Percentiles rank a stretch among this genome's conserved stretches.
Evolutionary conservation across 371 early-diverging fungal genomes (phyloP).

Genomic region (Batkoa obscura): DNA sequence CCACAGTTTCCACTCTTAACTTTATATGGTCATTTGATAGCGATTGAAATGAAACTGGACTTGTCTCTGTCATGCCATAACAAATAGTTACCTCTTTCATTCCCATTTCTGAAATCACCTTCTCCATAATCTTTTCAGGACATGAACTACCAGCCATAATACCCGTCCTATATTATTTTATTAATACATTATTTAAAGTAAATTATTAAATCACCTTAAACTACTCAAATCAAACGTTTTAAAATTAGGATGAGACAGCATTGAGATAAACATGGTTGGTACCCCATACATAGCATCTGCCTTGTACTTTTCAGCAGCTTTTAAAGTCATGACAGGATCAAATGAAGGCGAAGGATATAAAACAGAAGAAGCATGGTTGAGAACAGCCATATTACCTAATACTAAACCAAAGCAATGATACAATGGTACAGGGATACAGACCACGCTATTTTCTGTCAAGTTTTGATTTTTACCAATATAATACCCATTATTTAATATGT

Average conservation of each 20-base stretch:
- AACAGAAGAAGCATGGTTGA: slow-evolving; percentile 20
- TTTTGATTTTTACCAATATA: slow-evolving; percentile 26
- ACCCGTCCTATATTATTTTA: slow-evolving; percentile 13
- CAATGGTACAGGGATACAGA: slow-evolving; percentile 24
- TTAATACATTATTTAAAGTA: too few relatives aligned
- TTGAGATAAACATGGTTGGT: slow-evolving; percentile 22
- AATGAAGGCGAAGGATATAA: slow-evolving; percentile 19
- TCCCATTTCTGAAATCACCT: slow-evolving; percentile 17
- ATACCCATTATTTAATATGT: slow-evolving; percentile 28
- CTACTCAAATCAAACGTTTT: slow-evolving; percentile 12
- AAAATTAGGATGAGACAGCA: slow-evolving; percentile 18
- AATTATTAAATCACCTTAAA: slow-evolving; percentile 7
- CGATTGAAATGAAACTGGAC: slow-evolving; percentile 22
- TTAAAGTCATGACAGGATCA: slow-evolving; percentile 25
- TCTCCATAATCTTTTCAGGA: slow-evolving; percentile 19
- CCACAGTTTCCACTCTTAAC: slow-evolving; percentile 16
- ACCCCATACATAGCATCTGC: slow-evolving; percentile 21
- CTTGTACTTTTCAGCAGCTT: slow-evolving; percentile 20
- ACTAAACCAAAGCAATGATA: slow-evolving; percentile 23
- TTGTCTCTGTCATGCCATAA: slow-evolving; percentile 22
- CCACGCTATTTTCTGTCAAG: slow-evolving; percentile 25
- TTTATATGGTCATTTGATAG: slow-evolving; percentile 16
- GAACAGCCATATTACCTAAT: slow-evolving; percentile 25
- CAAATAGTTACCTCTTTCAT: slow-evolving; percentile 18
- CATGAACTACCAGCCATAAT: slow-evolving; percentile 21